Conservation (phyloP, 495 filamentous ascomycete species). For the Bacidia rubella region DNA sequence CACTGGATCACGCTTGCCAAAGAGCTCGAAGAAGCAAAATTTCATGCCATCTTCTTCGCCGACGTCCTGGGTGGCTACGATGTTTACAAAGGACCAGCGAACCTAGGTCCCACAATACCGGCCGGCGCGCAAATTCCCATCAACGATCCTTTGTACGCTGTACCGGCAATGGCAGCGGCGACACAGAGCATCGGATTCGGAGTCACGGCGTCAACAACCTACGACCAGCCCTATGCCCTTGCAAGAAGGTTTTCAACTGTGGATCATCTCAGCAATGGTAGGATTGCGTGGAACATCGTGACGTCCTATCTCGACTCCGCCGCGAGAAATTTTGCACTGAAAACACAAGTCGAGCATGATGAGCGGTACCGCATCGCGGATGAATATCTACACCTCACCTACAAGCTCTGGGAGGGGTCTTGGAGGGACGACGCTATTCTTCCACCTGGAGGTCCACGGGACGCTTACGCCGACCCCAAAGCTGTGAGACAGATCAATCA, state of each 20-base stretch:
- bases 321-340: slow-evolving; percentile 36
- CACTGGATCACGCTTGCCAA: background rate
- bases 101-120: background rate
- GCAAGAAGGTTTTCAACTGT: slow-evolving; percentile 29
- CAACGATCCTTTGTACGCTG: background rate
- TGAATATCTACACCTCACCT: slow-evolving; percentile 11
- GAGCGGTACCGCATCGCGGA: slow-evolving; percentile 38
- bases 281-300: slow-evolving; percentile 47
- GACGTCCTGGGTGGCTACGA: background rate
- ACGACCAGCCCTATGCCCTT: background rate
- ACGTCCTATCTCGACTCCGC: slow-evolving; percentile 46
- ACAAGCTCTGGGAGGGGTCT: background rate
- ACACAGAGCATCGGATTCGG: background rate
- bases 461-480: background rate
- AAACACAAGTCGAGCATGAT: background rate
- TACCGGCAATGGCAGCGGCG: background rate
- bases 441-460: no score
- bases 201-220: background rate
- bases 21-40: background rate
- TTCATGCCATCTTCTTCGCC: background rate
- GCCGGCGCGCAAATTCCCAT: background rate
- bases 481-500: background rate
- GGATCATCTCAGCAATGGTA: slow-evolving; percentile 44
- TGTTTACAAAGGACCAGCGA: background rate
- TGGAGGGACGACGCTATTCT: background rate